These are phyloP conservation scores for Tetrapisispora namnaoensis DNA, from an alignment of 805 yeast species.

Conservation along the genomic window DNA sequence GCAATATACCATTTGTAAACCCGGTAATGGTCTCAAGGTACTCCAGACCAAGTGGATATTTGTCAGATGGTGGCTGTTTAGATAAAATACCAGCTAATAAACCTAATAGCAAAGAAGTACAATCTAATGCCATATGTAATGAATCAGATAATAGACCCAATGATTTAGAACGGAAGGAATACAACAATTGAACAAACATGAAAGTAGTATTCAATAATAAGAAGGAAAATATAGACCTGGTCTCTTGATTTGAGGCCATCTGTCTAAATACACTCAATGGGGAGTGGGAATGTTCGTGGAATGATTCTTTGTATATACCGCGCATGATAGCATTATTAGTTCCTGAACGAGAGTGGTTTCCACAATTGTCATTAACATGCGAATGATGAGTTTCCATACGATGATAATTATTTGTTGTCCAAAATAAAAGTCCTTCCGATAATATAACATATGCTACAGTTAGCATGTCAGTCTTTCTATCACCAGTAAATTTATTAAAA, in stretches of 20 bases:
- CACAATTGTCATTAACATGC: slow-evolving; percentile 4
- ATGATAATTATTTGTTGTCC: slow-evolving; percentile 6
- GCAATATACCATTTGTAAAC: slow-evolving; percentile 82
- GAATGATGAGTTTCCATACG: slow-evolving; percentile 6
- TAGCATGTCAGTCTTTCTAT: slow-evolving; percentile 8
- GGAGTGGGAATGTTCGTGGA: slow-evolving; percentile 1
- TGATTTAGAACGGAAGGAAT: slow-evolving; percentile 87
- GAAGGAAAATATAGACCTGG: slow-evolving; percentile 82
- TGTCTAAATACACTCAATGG: slow-evolving; percentile 21
- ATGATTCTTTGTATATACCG: not conserved
- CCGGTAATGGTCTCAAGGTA: slow-evolving; percentile 90
- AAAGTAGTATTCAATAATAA: slow-evolving; percentile 77
- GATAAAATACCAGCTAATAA: slow-evolving; percentile 69
- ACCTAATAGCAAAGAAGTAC: slow-evolving; percentile 83
- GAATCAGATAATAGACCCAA: slow-evolving; percentile 88
- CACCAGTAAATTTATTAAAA: slow-evolving; percentile 16
- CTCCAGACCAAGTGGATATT: slow-evolving; percentile 76
- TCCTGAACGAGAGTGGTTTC: not conserved
- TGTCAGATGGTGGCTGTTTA: slow-evolving; percentile 49
- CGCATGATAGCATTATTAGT: not conserved
- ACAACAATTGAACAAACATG: slow-evolving; percentile 88
- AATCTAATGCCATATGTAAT: slow-evolving; percentile 92
- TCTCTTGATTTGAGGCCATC: slow-evolving; percentile 48
- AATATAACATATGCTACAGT: slow-evolving; percentile 11
- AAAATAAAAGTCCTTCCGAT: slow-evolving; percentile 9